Evolutionary conservation across 169 alveolate species (phyloP), one percentile per base, ranked within the genome.

Genomic region (Eimeria acervulina): DNA sequence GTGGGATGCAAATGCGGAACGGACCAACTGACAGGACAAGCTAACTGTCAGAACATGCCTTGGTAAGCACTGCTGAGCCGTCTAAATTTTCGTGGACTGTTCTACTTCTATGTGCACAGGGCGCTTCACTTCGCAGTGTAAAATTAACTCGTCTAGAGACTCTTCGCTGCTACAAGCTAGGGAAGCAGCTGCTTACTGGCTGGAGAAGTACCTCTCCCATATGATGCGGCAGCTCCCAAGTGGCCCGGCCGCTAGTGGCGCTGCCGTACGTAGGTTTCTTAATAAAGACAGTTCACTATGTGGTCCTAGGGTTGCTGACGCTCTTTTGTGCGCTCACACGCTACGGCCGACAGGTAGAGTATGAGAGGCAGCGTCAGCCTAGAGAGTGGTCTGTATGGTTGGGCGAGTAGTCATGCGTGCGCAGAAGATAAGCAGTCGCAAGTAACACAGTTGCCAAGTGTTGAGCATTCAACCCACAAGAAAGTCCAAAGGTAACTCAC

Each of bases 21-120:
- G 88, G 63, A 78, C 88, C 21, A 78, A 17, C 88, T 78, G 26
- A 26, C 40, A n/a, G 88, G 40, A n/a, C 13, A 42, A 26, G 40
- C 21, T 31, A 6, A 40, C 19, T 38, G 23, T 21, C 21, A 40
- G 19, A 44, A 42, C 40, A 10, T 6, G 21, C 42, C 36, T 42
- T 17, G 40, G 42, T 42, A n/a, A 7, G 63, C 15, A 26, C 88
- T 28, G 1, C 66, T 40, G 23, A 2, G 12, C 2, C 23, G 40
- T 21, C n/a, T 19, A 21, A 72, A 0, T 0, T 33, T 72, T 33
- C 31, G 83, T 72, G 47, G 28, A 72, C 17, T 19, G 51, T 5
- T 78, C 38, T 8, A 78, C 40, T 78, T 40, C 26, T 21, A 28
- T 8, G 88, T 78, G 33, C 63, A 13, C 66, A 26, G 26, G 4